phyloP scores from a whole-genome alignment of 2,329 filamentous ascomycete species.

The Phaeoacremonium minimum region DNA sequence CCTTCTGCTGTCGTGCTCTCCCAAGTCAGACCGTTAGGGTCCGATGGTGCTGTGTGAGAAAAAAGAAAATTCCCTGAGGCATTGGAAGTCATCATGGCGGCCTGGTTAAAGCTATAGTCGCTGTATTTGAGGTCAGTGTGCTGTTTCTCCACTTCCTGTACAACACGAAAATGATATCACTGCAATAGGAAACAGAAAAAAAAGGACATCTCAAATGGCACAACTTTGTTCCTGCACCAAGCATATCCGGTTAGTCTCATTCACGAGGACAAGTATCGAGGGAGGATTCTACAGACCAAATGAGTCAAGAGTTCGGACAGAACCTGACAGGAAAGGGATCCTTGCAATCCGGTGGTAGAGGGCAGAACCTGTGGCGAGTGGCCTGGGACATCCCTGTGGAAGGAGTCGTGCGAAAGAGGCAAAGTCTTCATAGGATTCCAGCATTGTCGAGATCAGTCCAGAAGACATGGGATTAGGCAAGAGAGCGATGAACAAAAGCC shows the following conservation, averaged over 20 bases:
- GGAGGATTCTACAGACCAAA: slow-evolving; percentile 32
- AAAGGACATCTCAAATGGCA: slow-evolving; percentile 29
- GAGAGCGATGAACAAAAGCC: too few relatives aligned
- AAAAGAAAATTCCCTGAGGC: slow-evolving; percentile 51
- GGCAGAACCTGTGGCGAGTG: too few relatives aligned
- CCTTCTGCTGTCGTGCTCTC: slow-evolving; percentile 49
- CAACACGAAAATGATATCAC: slow-evolving; percentile 22
- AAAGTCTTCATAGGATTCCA: too few relatives aligned
- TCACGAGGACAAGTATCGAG: slow-evolving; percentile 5
- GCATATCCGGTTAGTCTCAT: slow-evolving; percentile 26
- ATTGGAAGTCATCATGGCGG: slow-evolving; percentile 46
- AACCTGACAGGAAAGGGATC: slow-evolving; percentile 2
- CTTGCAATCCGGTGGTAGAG: slow-evolving; percentile 9
- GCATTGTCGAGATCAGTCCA: too few relatives aligned
- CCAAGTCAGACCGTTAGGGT: slow-evolving; percentile 52
- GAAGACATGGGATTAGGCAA: too few relatives aligned
- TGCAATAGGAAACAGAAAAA: slow-evolving; percentile 25
- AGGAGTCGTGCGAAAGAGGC: too few relatives aligned
- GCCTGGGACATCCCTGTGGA: too few relatives aligned
- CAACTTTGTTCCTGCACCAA: slow-evolving; percentile 54
- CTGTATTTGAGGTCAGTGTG: slow-evolving; percentile 52
- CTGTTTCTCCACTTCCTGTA: slow-evolving; percentile 40
- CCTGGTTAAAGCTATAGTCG: slow-evolving; percentile 52
- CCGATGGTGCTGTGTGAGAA: slow-evolving; percentile 56
- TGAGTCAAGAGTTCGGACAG: slow-evolving; percentile 11